Evolutionary conservation across 2,329 filamentous ascomycete species (phyloP).

Genomic region (Aureobasidium subglaciale): DNA sequence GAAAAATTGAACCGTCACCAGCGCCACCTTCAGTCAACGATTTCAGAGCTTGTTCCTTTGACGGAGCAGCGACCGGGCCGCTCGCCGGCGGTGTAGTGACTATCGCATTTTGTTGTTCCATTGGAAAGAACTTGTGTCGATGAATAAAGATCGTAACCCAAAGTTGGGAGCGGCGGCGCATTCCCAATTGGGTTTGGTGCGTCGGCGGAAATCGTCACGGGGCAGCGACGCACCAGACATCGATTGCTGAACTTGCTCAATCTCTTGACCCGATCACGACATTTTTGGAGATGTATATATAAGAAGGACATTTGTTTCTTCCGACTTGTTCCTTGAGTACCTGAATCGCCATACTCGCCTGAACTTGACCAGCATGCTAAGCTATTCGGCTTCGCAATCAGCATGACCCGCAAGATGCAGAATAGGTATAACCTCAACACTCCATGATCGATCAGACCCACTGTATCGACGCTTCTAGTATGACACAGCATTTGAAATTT

Average conservation of each 20-base stretch:
- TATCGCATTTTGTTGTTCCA: slow-evolving; percentile 32
- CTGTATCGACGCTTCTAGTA: too few species aligned
- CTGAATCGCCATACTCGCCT: too few species aligned
- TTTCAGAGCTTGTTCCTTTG: slow-evolving; percentile 30
- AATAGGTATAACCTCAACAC: too few species aligned
- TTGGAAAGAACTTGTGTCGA: slow-evolving; percentile 17
- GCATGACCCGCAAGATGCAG: too few species aligned
- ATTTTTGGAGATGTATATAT: too few species aligned
- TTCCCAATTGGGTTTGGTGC: background rate
- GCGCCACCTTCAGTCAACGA: slow-evolving; percentile 28
- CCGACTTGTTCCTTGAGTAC: too few species aligned
- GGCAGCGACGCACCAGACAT: background rate
- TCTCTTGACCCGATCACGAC: background rate
- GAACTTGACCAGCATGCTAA: too few species aligned
- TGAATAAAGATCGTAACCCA: background rate
- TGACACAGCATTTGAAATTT: too few species aligned
- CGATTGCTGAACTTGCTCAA: background rate
- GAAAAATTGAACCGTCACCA: slow-evolving; percentile 34
- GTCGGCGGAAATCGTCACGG: background rate
- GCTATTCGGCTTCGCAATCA: too few species aligned
- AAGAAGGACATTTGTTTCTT: too few species aligned
- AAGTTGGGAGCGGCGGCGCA: background rate
- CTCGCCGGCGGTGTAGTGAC: slow-evolving; percentile 20
- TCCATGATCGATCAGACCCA: too few species aligned
- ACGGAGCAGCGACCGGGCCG: slow-evolving; percentile 3